These are phyloP conservation scores for Wickerhamomyces queroliae DNA, from an alignment of 805 yeast species.

Conservation along the genomic window DNA sequence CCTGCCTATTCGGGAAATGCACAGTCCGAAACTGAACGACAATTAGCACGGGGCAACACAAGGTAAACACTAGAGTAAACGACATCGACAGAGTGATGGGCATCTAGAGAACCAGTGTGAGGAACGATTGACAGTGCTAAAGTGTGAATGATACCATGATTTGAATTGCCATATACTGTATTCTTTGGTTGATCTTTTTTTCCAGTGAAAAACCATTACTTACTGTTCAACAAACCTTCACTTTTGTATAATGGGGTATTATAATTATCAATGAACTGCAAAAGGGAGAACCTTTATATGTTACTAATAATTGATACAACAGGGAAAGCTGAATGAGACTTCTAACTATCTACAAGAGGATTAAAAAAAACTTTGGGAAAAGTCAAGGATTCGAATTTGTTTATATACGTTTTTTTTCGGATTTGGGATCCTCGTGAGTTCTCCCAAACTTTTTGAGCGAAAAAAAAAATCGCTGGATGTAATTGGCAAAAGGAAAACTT, in stretches of 20 bases:
- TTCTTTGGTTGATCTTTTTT: background rate
- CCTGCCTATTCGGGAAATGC: background rate
- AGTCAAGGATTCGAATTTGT: background rate
- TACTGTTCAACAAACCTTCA: background rate
- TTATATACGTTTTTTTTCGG: constrained; percentile 1
- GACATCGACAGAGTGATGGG: too few species aligned
- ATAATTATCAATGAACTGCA: background rate
- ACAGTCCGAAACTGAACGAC: background rate
- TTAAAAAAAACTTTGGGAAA: background rate
- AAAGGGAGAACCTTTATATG: background rate
- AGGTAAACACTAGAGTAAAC: too few species aligned
- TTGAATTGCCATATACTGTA: too few species aligned
- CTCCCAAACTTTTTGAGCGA: background rate
- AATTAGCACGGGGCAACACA: background rate
- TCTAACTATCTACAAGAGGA: background rate
- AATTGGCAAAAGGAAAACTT: constrained; percentile 9
- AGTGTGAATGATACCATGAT: too few species aligned
- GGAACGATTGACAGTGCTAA: too few species aligned
- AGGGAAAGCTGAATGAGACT: background rate
- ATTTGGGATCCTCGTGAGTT: constrained; percentile 1
- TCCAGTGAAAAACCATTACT: background rate
- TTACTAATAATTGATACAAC: background rate
- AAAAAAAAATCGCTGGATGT: constrained; percentile 1
- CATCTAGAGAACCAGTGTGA: too few species aligned
- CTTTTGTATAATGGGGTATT: constrained; percentile 1